Base-by-base conservation (phyloP, 345 rosid species). In the Psidium friedrichsthalianum region DNA sequence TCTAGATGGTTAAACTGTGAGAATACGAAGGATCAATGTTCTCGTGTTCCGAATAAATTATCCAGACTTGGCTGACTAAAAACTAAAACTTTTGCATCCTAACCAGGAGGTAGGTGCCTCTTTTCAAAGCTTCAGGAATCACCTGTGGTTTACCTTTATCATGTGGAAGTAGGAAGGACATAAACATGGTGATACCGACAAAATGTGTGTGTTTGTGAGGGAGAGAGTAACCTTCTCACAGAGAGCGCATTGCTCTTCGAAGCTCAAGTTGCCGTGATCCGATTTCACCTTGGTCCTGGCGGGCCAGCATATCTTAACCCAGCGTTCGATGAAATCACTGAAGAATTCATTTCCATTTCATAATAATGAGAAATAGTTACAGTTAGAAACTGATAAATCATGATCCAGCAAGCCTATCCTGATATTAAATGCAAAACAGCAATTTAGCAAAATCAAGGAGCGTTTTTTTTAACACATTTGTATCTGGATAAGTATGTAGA, bases 271-370 rank as follows among this genome's bases (percentile, higher is more conserved):
- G 57, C 53, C 85, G 78, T 51, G 74, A 51, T 92, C 94, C 49
- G 91, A 59, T 87, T 94, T 93, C 90, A 95, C 94, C 92, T 88
- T 97, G 83, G 88, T 83, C 92, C 89, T 96, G 51, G 99, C 99
- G 0, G 95, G 56, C 51, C 95, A 85, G 84, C 99, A 92, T 61
- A 97, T 96, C 64, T 91, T 88, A 85, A 97, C 94, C 99, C 99
- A 97, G 32, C 94, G 82, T 84, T 95, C 99, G 42, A 97, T 96
- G 89, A 97, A 97, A 8, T 97, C 98, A 52, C 99, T 97, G 93
- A 58, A 88, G 58, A 83, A 82, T 51, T 49, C 54, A 82, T 51
- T 40, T 44, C 80, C 25, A 27, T 8, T 85, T 5, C 80, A 85
- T 25, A 84, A 25, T 42, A 40, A 21, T 86, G 20, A 69, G 57